phyloP scores from a whole-genome alignment of 306 rosid genomes.

The Cajanus cajan region DNA sequence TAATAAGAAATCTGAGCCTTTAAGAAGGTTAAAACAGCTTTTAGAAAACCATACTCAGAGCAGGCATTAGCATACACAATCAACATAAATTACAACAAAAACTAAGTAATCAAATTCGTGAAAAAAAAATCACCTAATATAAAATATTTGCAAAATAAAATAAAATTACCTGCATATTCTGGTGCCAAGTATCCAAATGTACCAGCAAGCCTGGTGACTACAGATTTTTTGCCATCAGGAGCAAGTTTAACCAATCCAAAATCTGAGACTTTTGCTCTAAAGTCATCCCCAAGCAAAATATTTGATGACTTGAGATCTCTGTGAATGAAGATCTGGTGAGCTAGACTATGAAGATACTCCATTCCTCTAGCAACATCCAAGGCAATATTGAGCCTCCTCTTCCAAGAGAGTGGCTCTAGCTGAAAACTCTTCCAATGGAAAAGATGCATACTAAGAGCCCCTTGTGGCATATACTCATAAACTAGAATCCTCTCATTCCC shows the following conservation, averaged over 20 bases:
- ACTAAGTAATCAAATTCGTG: neutral
- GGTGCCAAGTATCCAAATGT: constrained; percentile 90
- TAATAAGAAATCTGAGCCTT: neutral
- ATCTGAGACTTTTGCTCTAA: constrained; percentile 78
- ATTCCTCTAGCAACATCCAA: constrained; percentile 53
- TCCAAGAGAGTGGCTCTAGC: constrained; percentile 85
- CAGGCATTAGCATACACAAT: neutral
- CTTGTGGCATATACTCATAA: constrained; percentile 59
- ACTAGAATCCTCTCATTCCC: constrained; percentile 64
- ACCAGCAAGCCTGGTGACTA: constrained; percentile 83
- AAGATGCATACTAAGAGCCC: constrained; percentile 87
- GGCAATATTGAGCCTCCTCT: constrained; percentile 78
- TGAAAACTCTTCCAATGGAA: constrained; percentile 68
- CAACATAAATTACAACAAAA: neutral
- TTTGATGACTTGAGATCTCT: constrained; percentile 55
- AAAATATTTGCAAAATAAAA: neutral
- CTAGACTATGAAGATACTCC: constrained; percentile 10
- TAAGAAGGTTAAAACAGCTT: neutral
- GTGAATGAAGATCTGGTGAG: constrained; percentile 3
- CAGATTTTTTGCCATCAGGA: constrained; percentile 78
- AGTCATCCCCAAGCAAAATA: constrained; percentile 78
- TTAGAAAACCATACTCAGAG: neutral
- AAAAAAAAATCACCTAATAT: neutral
- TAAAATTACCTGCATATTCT: constrained; percentile 19
- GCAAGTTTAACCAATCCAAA: constrained; percentile 92